Conservation (phyloP, 352 stramenopile genomes). For the Phytophthora crassamura region DNA sequence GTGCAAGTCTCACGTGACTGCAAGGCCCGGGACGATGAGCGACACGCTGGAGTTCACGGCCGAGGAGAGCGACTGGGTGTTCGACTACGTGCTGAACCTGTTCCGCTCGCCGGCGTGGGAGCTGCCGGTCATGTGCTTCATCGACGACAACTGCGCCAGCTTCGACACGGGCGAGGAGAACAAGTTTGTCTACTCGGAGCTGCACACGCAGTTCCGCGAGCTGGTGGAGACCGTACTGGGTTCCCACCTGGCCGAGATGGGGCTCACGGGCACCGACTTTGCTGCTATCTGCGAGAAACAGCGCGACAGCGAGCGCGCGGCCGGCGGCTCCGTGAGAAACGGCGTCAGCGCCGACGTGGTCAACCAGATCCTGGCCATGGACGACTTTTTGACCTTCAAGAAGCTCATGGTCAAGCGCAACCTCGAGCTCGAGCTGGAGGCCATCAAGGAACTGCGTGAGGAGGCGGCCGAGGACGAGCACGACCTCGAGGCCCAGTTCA, state of each 20-base stretch:
- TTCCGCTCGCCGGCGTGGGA: conserved; percentile 90
- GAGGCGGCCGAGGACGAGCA: conserved; percentile 45
- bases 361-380: conserved; percentile 89
- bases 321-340: conserved; percentile 24
- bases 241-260: conserved; percentile 86
- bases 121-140: conserved; percentile 89
- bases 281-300: conserved; percentile 81
- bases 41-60: conserved; percentile 48
- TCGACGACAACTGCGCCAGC: conserved; percentile 89
- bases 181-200: conserved; percentile 89
- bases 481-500: conserved; percentile 72
- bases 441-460: conserved; percentile 81
- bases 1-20: not conserved
- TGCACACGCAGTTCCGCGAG: conserved; percentile 85
- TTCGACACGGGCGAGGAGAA: conserved; percentile 92
- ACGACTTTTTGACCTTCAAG: conserved; percentile 93
- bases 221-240: conserved; percentile 81
- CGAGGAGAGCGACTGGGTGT: conserved; percentile 86
- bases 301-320: conserved; percentile 47
- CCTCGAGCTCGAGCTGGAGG: conserved; percentile 91
- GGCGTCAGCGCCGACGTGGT: conserved; percentile 79
- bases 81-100: conserved; percentile 90
- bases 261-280: conserved; percentile 85
- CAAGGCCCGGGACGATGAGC: conserved; percentile 8
- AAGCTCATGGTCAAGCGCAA: conserved; percentile 94